Evolutionary conservation across 345 rosid genomes (phyloP).

Genomic region (Psidium guajava): DNA sequence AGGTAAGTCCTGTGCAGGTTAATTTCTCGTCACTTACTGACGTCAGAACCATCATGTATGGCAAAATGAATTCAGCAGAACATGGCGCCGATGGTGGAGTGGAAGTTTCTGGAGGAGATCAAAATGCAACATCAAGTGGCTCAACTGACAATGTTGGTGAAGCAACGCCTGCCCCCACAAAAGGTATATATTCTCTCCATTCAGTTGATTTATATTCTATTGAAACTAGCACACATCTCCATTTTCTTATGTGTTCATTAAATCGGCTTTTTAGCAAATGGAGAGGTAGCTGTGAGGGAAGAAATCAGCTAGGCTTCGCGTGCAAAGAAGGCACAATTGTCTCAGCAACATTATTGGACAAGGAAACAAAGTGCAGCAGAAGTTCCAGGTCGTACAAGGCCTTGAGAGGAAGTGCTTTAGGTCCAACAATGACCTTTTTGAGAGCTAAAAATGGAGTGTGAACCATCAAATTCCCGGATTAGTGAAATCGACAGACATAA

Average conservation of each 20-base stretch:
- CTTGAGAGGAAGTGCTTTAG: slow-evolving; percentile 67
- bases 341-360: slow-evolving; percentile 43
- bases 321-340: slow-evolving; percentile 57
- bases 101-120: slow-evolving; percentile 8
- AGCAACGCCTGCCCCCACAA: slow-evolving; percentile 10
- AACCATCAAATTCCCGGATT: background rate
- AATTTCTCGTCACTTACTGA: slow-evolving; percentile 63
- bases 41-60: slow-evolving; percentile 40
- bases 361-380: slow-evolving; percentile 32
- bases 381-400: slow-evolving; percentile 56
- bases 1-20: slow-evolving; percentile 28
- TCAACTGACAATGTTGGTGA: slow-evolving; percentile 11
- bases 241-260: background rate
- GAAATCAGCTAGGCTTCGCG: slow-evolving; percentile 47
- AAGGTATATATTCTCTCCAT: slow-evolving; percentile 27
- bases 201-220: background rate
- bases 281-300: slow-evolving; percentile 46
- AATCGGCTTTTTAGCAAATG: slow-evolving; percentile 33
- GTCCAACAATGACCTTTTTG: slow-evolving; percentile 70
- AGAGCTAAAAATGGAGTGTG: slow-evolving; percentile 48
- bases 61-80: slow-evolving; percentile 11
- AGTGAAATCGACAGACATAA: rapidly evolving
- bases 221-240: background rate
- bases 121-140: slow-evolving; percentile 5
- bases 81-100: slow-evolving; percentile 6